A percentile compares a stretch with the other conserved stretches of the same genome.
phyloP scores from a whole-genome alignment of 495 filamentous ascomycete genomes.

The Trichoderma orchidacearum region DNA sequence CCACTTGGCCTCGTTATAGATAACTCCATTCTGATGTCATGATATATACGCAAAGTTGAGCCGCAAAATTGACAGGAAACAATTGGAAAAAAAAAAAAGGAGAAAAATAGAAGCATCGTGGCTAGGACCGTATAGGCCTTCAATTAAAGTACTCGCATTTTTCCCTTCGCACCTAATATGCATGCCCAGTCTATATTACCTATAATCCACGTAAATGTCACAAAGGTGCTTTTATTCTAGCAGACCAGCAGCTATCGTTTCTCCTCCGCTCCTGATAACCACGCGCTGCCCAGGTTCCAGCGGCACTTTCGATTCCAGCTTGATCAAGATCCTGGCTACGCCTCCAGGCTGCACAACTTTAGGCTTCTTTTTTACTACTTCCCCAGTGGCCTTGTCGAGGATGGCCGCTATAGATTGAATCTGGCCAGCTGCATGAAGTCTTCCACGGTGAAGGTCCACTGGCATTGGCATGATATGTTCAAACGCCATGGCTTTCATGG shows the following conservation, averaged over 20 bases:
- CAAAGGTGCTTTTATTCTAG: constrained; percentile 40
- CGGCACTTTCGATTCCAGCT: constrained; percentile 62
- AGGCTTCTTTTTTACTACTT: constrained; percentile 66
- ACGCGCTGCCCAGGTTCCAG: constrained; percentile 65
- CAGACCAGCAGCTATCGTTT: constrained; percentile 77
- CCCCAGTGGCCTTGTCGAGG: constrained; percentile 62
- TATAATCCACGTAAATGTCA: background rate
- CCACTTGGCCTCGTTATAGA: too few relatives aligned
- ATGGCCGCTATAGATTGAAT: constrained; percentile 55
- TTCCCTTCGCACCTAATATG: background rate
- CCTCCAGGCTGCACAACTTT: constrained; percentile 62
- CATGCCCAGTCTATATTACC: constrained; percentile 5
- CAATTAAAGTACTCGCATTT: background rate
- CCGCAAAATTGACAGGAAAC: too few relatives aligned
- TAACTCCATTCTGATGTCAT: too few relatives aligned
- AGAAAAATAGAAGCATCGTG: too few relatives aligned
- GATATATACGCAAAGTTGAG: too few relatives aligned
- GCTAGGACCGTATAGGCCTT: background rate
- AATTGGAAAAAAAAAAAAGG: too few relatives aligned
- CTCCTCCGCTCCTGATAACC: constrained; percentile 65
- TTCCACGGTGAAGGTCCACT: constrained; percentile 77
- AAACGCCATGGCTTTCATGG: constrained; percentile 74
- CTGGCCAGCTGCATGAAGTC: constrained; percentile 64
- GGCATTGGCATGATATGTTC: constrained; percentile 77
- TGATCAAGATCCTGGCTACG: constrained; percentile 53